Conservation (phyloP, 108 stramenopile genomes). For the Fistulifera solaris region DNA sequence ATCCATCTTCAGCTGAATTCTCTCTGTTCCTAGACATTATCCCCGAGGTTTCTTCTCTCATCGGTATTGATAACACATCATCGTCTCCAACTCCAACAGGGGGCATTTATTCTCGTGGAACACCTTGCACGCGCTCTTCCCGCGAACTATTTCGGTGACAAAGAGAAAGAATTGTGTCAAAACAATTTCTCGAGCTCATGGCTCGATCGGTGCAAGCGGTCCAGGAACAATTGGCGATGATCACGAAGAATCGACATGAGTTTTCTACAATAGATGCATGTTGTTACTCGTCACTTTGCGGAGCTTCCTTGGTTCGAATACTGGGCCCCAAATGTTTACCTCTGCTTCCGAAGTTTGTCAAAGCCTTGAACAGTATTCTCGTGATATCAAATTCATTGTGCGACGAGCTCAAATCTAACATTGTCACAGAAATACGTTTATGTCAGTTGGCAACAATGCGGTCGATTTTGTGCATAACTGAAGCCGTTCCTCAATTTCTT, state of each 20-base stretch:
- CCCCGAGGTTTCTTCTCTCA: slow-evolving; percentile 39
- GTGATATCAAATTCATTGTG: slow-evolving; percentile 22
- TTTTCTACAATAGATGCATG: neutral
- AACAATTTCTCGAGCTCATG: neutral
- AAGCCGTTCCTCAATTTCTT: slow-evolving; percentile 71
- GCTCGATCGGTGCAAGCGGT: neutral
- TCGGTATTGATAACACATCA: slow-evolving; percentile 13
- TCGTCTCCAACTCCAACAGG: slow-evolving; percentile 41
- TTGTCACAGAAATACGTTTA: slow-evolving; percentile 6
- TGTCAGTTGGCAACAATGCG: slow-evolving; percentile 16
- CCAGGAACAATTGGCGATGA: neutral
- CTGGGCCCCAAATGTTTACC: slow-evolving; percentile 52
- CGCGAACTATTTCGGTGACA: no score
- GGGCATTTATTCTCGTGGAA: slow-evolving; percentile 64
- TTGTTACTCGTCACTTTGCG: slow-evolving; percentile 42
- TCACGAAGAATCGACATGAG: neutral
- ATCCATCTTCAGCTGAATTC: slow-evolving; percentile 44
- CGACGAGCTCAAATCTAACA: slow-evolving; percentile 17
- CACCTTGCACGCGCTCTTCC: slow-evolving; percentile 14
- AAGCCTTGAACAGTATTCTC: slow-evolving; percentile 19
- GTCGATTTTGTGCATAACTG: slow-evolving; percentile 37
- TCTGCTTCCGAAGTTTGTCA: slow-evolving; percentile 49
- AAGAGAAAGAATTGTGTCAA: no score
- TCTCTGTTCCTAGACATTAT: slow-evolving; percentile 65
- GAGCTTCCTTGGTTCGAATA: slow-evolving; percentile 46